phyloP scores from a whole-genome alignment of 768 basidiomycete genomes.

The Polyporus arcularius region DNA sequence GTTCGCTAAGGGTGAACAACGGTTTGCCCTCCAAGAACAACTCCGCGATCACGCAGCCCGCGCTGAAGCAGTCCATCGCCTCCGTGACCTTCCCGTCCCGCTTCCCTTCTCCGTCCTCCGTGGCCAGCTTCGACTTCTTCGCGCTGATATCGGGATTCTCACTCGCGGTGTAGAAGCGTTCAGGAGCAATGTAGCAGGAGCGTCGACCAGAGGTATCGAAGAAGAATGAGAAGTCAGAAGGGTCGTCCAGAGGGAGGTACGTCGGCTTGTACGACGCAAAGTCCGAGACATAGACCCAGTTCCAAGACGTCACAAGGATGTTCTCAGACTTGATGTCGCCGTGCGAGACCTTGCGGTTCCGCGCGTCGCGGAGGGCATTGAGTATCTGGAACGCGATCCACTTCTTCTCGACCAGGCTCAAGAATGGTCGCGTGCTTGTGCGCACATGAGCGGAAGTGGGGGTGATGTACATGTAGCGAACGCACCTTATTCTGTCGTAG shows the following conservation, averaged over 20 bases:
- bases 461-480: background rate
- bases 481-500: conserved; percentile 96
- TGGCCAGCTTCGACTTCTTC: conserved; percentile 57
- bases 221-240: conserved; percentile 96
- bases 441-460: background rate
- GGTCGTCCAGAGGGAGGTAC: conserved; percentile 92
- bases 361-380: conserved; percentile 78
- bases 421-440: conserved; percentile 89
- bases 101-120: conserved; percentile 60
- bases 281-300: conserved; percentile 94
- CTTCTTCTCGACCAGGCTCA: conserved; percentile 90
- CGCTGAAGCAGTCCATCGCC: conserved; percentile 96
- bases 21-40: conserved; percentile 93
- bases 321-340: conserved; percentile 99
- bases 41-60: conserved; percentile 94
- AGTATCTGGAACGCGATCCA: conserved; percentile 97
- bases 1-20: conserved; percentile 89
- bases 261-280: conserved; percentile 96
- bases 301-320: conserved; percentile 93
- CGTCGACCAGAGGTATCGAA: conserved; percentile 94
- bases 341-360: conserved; percentile 87
- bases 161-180: conserved; percentile 84
- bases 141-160: conserved; percentile 66
- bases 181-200: conserved; percentile 95
- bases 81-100: conserved; percentile 86